phyloP scores from a whole-genome alignment of 2,329 filamentous ascomycete species.

The Aspergillus tamarii region DNA sequence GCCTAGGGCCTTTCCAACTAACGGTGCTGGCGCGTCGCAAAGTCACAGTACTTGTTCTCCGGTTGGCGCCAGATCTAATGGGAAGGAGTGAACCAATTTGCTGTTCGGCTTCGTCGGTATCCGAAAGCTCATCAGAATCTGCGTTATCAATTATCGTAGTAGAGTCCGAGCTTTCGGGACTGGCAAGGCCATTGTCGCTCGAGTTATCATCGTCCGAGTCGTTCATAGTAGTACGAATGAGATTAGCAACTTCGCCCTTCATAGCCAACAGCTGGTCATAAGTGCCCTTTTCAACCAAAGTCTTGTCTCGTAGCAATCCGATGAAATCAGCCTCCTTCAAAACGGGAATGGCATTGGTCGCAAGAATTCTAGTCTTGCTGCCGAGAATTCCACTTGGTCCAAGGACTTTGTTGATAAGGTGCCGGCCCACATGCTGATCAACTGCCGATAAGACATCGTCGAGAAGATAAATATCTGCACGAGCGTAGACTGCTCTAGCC shows the following conservation, averaged over 20 bases:
- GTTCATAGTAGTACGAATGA: constrained; percentile 73
- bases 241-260: constrained; percentile 84
- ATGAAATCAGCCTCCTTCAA: constrained; percentile 89
- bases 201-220: constrained; percentile 47
- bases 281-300: constrained; percentile 83
- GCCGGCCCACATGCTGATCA: constrained; percentile 95
- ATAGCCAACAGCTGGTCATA: constrained; percentile 90
- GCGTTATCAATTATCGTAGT: constrained; percentile 55
- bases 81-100: constrained; percentile 74
- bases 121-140: constrained; percentile 52
- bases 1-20: constrained; percentile 82
- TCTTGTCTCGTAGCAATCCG: constrained; percentile 78
- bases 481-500: constrained; percentile 90
- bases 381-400: constrained; percentile 79
- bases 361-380: constrained; percentile 87
- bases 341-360: constrained; percentile 93
- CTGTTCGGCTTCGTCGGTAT: constrained; percentile 68
- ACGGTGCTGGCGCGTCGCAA: constrained; percentile 88
- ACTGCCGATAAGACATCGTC: constrained; percentile 95
- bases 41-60: constrained; percentile 72
- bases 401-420: constrained; percentile 92
- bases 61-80: constrained; percentile 68
- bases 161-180: constrained; percentile 69
- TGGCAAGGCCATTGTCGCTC: constrained; percentile 60
- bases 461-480: constrained; percentile 93